Base-by-base conservation (phyloP, 2,329 filamentous ascomycete species). In the Phyllosticta paracitricarpa region DNA sequence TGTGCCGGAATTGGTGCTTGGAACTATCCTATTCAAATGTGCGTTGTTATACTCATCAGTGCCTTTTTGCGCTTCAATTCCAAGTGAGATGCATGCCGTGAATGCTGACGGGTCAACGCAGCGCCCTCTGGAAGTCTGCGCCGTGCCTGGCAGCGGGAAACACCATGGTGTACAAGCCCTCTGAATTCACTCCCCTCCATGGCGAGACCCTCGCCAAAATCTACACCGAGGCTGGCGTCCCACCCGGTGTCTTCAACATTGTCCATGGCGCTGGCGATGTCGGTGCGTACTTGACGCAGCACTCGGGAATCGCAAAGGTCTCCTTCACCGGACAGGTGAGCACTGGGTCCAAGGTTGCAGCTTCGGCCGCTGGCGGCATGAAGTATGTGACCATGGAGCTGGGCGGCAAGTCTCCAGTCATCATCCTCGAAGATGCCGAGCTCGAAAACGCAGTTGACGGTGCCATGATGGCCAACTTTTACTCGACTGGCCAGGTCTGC, bases 401-500 rank as follows among this genome's bases (percentile, higher is more conserved):
- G 0, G 91, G 91, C 60, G 91, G 91, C 57, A 96, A 96, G 77
- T 91, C 87, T 63, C 89, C 91, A 0, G 79, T 91, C 52, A 79
- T 96, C 57, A 81, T 96, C 55, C 83, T 96, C 0, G 89, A 89
- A 0, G 91, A 95, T 69, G 89, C 88, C 17, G 84, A 90, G 58
- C 74, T 93, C 22, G 86, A 89, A 54, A 84, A 84, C 68, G 91
- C 91, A n/a, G 91, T 90, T 35, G 87, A 96, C 69, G 88, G 89
- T 30, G 91, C 90, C 65, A 92, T 96, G 88, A 90, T 95, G 80
- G 91, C 91, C 68, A 96, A 96, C 75, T 96, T 96, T 77, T 96
- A 89, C 80, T 91, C 88, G 66, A 89, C 89, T 0, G 91, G 91
- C 30, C 91, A 96, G 75, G 91, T 96, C 57, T 96, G 91, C 81